phyloP scores from a whole-genome alignment of 2,329 filamentous ascomycete genomes.

The Penicillium carneum region DNA sequence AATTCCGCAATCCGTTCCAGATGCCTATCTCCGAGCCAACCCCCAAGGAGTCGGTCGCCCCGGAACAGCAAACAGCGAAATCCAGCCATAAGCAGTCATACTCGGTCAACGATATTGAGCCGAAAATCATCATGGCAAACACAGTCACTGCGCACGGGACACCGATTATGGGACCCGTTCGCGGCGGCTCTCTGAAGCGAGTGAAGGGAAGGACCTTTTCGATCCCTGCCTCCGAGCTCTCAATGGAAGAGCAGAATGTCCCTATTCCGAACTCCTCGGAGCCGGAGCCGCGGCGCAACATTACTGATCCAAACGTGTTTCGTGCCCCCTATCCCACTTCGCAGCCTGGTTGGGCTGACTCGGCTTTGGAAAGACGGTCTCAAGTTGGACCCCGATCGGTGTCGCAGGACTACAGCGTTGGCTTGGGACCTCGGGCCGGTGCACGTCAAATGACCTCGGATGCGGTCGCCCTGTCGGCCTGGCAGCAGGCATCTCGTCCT shows the following conservation, averaged over 20 bases:
- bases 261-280: conserved; percentile 34
- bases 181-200: conserved; percentile 38
- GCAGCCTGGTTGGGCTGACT: conserved; percentile 33
- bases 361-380: conserved; percentile 22
- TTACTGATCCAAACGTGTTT: conserved; percentile 52
- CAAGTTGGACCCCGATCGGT: conserved; percentile 35
- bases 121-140: conserved; percentile 33
- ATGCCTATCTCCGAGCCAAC: conserved; percentile 15
- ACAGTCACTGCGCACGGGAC: conserved; percentile 32
- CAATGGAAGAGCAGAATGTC: conserved; percentile 36
- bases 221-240: conserved; percentile 37
- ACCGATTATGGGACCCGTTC: conserved; percentile 44
- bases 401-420: conserved; percentile 36
- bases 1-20: conserved; percentile 47
- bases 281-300: conserved; percentile 47
- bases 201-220: conserved; percentile 44
- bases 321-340: conserved; percentile 45
- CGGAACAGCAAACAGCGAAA: conserved; percentile 20
- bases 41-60: neutral
- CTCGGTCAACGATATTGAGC: conserved; percentile 35
- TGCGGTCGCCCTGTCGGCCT: conserved; percentile 39
- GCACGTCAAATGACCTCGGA: conserved; percentile 40
- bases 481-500: conserved; percentile 36
- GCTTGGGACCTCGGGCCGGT: conserved; percentile 29
- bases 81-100: conserved; percentile 28